A percentile compares a stretch with the other conserved stretches of the same genome.
These are phyloP conservation scores for Citrus trifoliata DNA, from an alignment of 345 rosid species.

Conservation along the genomic window DNA sequence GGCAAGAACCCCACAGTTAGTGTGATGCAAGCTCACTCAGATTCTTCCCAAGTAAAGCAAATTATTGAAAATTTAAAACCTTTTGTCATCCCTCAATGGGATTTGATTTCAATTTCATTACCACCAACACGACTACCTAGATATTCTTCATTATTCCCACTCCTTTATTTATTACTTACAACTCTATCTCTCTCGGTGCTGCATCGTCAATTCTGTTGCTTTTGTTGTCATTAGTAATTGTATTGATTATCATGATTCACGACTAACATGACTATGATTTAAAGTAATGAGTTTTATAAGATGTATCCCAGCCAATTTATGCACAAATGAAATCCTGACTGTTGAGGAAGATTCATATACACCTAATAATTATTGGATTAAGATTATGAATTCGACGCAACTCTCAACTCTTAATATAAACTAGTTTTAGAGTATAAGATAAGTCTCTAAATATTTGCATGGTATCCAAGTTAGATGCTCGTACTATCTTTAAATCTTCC, in stretches of 20 bases:
- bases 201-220: not conserved
- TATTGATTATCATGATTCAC: not conserved
- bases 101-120: conserved; percentile 13
- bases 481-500: accelerated
- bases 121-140: conserved; percentile 18
- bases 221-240: not conserved
- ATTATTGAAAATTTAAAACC: not conserved
- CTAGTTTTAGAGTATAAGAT: too few species aligned
- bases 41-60: conserved; percentile 11
- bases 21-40: not conserved
- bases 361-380: too few species aligned
- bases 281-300: too few species aligned
- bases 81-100: conserved; percentile 28
- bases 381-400: too few species aligned
- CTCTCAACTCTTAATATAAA: too few species aligned
- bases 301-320: too few species aligned
- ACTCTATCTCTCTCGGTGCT: not conserved
- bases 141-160: conserved; percentile 19
- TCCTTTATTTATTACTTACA: not conserved
- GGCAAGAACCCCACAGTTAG: conserved; percentile 28
- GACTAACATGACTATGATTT: too few species aligned
- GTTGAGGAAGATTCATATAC: too few species aligned
- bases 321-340: too few species aligned
- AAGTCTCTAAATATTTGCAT: too few species aligned
- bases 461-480: too few species aligned